Evolutionary conservation across 176 grass and related monocot species (phyloP), one percentile per base, ranked within the genome.

Genomic region (Oryza coarctata): DNA sequence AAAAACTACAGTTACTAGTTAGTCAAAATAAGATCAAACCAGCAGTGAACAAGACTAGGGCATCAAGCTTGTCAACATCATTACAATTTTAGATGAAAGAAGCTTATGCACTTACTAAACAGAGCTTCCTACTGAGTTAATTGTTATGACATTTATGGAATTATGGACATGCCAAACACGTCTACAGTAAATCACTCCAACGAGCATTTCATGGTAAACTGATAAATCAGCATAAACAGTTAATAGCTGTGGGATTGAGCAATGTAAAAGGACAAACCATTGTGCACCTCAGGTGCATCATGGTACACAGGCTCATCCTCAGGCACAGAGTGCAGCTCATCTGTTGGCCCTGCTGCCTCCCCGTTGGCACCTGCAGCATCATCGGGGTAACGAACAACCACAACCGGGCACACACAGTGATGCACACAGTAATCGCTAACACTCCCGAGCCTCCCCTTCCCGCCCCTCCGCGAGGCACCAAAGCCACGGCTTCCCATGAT

Each of bases 401-500:
- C 91, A 12, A 97, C 94, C 1, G 94, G 94, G 88, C 94, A 97
- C 32, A 94, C 84, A 28, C 94, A 97, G 84, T 97, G 94, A 79
- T 92, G 94, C 30, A 97, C 94, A 30, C 94, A 97, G 13, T 97
- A 97, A 75, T 97, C 94, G 40, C 94, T 97, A 3, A 97, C 94
- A 47, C 94, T 97, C 29, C 91, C 94, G 15, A 97, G 88, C 39
- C 94, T 91, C 39, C 91, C 94, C 80, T 94, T 97, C 29, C 82
- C 70, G 39, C 75, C 83, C 85, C 87, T 94, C 81, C 94, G 86
- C 11, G 87, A 83, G 11, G 94, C 94, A 10, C 94, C 91, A 3
- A 97, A 92, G 0, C 94, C 94, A 70, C 94, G 85, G 75, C 94
- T 97, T 0, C 94, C 94, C 94, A 97, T 97, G 85, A 97, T 97